Evolutionary conservation across 768 basidiomycete genomes (phyloP).

Genomic region (Trametes punicea): DNA sequence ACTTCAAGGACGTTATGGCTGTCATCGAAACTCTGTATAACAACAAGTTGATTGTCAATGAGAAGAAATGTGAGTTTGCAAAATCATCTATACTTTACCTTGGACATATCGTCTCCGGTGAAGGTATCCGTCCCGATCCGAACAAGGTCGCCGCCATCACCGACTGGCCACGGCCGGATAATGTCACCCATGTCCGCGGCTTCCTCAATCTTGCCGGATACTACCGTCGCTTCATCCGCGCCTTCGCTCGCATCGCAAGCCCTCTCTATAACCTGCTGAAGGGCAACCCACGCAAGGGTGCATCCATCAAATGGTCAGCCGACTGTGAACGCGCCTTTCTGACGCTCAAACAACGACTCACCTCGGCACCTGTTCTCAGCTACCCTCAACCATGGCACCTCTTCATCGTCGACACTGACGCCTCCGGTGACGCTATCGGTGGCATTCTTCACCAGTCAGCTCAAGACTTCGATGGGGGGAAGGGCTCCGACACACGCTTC

Average conservation of each 20-base stretch:
- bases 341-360: not conserved
- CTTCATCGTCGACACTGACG: too few species aligned
- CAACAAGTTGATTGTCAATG: too few species aligned
- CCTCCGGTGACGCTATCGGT: too few species aligned
- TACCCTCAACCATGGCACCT: too few species aligned
- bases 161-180: constrained; percentile 24
- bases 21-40: too few species aligned
- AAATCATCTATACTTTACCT: constrained; percentile 27
- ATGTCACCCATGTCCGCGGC: constrained; percentile 16
- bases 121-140: constrained; percentile 23
- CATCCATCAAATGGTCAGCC: constrained; percentile 1
- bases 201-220: constrained; percentile 2
- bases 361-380: constrained; percentile 10
- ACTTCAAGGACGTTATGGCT: too few species aligned
- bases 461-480: too few species aligned
- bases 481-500: too few species aligned
- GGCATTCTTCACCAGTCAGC: too few species aligned
- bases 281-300: too few species aligned
- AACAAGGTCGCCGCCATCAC: constrained; percentile 25
- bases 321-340: not conserved
- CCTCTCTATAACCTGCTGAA: constrained; percentile 4
- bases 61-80: constrained; percentile 28
- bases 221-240: constrained; percentile 9
- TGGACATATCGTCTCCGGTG: constrained; percentile 21
- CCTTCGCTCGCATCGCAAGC: not conserved